Base-by-base conservation (phyloP, 2,329 filamentous ascomycete species). In the Penicillium sp. region DNA sequence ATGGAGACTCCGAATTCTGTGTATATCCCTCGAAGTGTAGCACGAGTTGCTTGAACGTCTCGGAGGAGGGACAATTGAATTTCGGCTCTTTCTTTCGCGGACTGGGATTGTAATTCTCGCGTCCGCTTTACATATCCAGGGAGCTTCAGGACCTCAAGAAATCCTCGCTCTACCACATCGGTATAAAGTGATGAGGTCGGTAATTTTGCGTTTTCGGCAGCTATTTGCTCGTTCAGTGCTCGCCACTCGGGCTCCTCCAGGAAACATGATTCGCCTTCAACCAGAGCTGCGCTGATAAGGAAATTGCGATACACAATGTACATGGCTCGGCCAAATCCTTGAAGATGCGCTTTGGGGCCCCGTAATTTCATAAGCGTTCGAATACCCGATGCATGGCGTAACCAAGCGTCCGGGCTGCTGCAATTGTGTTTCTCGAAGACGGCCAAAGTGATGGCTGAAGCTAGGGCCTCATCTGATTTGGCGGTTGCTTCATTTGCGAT, bases 381-480 rank as follows among this genome's bases (percentile, higher is more conserved):
- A 15, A 75, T 71, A 17, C 77, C 77, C 0, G 71, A 68, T 7
- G 74, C 73, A 66, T 79, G 76, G n/a, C 69, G 70, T 5, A 77
- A 64, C 76, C 76, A 79, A 5, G 75, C 70, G 15, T 73, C 66
- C 35, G 72, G 68, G n/a, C 70, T 71, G n/a, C 74, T 77, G 44
- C 71, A 74, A 35, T 72, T 69, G 60, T 76, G 73, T 62, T 77
- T 73, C 55, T 79, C 76, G 56, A 76, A 79, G 41, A 77, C 69
- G 5, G 69, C 74, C 6, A 79, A 69, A 3, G 72, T 62, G 26
- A 78, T 74, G 21, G 74, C 75, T 2, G 76, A 71, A 8, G 73
- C 72, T 3, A 79, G 60, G 6, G 71, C 71, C 51, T 76, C 72
- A 30, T 74, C 73, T 1, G 73, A 73, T 60, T 71, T 70, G 6